Evolutionary conservation across 2,329 filamentous ascomycete species (phyloP).

Genomic region (Talaromyces amestolkiae): DNA sequence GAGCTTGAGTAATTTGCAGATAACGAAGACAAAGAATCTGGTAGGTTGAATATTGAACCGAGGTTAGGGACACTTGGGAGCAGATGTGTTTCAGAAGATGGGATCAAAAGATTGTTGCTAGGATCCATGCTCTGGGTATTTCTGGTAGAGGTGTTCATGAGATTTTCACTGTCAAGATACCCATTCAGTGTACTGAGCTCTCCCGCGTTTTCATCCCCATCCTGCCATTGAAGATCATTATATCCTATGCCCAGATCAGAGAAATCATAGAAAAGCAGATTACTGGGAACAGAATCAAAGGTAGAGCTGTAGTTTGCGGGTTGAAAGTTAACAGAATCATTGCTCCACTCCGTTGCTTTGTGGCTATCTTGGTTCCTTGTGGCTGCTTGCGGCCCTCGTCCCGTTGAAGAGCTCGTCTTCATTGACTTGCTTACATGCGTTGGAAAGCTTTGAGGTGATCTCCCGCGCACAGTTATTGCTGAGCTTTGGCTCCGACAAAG

Average conservation of each 20-base stretch:
- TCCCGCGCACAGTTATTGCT: slow-evolving; percentile 16
- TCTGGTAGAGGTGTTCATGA: neutral
- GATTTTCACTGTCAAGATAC: neutral
- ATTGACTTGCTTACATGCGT: slow-evolving; percentile 2
- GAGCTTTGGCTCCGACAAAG: slow-evolving; percentile 12
- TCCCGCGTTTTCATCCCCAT: neutral
- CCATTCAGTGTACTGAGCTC: neutral
- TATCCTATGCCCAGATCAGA: slow-evolving; percentile 14
- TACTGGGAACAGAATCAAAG: neutral
- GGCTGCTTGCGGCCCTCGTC: neutral
- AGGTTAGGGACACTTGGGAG: slow-evolving; percentile 16
- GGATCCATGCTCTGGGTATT: neutral
- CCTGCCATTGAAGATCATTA: slow-evolving; percentile 10
- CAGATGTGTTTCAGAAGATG: slow-evolving; percentile 9
- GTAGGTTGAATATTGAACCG: slow-evolving; percentile 18
- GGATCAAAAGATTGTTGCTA: slow-evolving; percentile 12
- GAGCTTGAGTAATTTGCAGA: neutral
- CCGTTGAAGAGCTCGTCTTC: neutral
- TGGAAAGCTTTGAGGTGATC: slow-evolving; percentile 18
- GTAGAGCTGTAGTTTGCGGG: slow-evolving; percentile 1
- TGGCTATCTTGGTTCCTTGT: neutral
- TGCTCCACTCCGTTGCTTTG: neutral
- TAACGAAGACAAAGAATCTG: slow-evolving; percentile 10
- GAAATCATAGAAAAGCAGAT: slow-evolving; percentile 15
- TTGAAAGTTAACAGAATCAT: neutral